Percentiles rank a stretch among this genome's conserved stretches.
Evolutionary conservation across 2,329 filamentous ascomycete species (phyloP).

Genomic region (Fusarium chlamydosporum): DNA sequence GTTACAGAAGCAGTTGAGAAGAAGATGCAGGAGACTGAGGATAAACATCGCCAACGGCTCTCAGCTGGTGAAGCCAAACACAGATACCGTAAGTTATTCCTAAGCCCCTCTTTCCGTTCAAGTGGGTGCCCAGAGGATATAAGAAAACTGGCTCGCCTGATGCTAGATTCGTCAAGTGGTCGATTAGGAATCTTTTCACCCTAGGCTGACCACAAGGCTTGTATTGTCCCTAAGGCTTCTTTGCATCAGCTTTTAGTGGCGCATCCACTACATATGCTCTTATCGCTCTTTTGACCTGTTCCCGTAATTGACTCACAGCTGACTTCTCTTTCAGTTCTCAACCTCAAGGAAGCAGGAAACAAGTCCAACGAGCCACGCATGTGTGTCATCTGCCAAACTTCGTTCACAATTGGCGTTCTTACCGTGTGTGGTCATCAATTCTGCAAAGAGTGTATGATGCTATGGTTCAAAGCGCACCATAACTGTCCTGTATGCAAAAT

Average conservation of each 20-base stretch:
- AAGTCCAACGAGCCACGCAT: constrained; percentile 74
- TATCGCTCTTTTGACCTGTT: background rate
- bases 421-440: constrained; percentile 94
- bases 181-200: too few species aligned
- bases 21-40: constrained; percentile 52
- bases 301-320: constrained; percentile 1
- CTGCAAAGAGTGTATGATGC: constrained; percentile 86
- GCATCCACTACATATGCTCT: background rate
- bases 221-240: too few species aligned
- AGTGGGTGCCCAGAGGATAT: background rate
- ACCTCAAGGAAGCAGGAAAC: constrained; percentile 70
- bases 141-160: background rate
- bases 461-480: constrained; percentile 81
- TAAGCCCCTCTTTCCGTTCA: too few species aligned
- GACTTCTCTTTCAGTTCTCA: constrained; percentile 59
- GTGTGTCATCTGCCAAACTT: constrained; percentile 87
- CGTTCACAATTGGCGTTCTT: constrained; percentile 82
- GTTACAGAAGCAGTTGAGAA: constrained; percentile 65
- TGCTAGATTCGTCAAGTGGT: background rate
- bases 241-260: too few species aligned
- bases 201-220: too few species aligned
- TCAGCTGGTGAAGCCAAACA: constrained; percentile 77
- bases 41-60: constrained; percentile 69
- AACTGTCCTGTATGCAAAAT: constrained; percentile 91
- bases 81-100: constrained; percentile 71